Conservation (phyloP, 2,329 filamentous ascomycete genomes). For the Xylaria sp. region DNA sequence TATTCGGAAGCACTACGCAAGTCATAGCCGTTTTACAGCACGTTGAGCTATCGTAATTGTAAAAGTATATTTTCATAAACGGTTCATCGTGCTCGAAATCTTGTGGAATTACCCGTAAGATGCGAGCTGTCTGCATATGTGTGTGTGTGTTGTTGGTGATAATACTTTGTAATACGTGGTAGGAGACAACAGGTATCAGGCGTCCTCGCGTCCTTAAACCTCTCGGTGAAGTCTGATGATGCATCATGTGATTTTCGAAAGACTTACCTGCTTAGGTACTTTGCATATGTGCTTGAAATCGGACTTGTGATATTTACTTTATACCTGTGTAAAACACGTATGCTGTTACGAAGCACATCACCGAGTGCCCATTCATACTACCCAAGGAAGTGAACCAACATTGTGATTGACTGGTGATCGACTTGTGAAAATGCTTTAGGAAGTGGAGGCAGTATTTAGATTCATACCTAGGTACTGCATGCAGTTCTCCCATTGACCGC, state of each 20-base stretch:
- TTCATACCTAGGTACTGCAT: not conserved
- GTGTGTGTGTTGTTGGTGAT: too few species aligned
- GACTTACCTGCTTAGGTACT: not conserved
- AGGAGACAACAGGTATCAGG: not conserved
- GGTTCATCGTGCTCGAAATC: not conserved
- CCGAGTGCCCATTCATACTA: too few species aligned
- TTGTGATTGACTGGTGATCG: too few species aligned
- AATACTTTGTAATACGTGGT: too few species aligned
- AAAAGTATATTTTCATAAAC: not conserved
- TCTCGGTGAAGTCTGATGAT: not conserved
- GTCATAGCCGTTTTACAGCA: not conserved
- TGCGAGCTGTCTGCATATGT: too few species aligned
- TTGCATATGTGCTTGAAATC: not conserved
- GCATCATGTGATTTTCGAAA: not conserved
- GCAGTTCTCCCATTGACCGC: slow-evolving; percentile 17
- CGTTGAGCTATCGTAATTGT: not conserved
- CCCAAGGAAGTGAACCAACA: too few species aligned
- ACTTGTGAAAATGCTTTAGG: too few species aligned
- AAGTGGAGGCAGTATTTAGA: too few species aligned
- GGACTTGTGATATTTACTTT: too few species aligned
- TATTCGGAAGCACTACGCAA: not conserved
- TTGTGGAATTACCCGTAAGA: not conserved
- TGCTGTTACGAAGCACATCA: too few species aligned
- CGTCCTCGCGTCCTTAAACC: not conserved
- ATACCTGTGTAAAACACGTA: too few species aligned